Conservation (phyloP, 768 basidiomycete genomes). For the Serendipita sp. region DNA sequence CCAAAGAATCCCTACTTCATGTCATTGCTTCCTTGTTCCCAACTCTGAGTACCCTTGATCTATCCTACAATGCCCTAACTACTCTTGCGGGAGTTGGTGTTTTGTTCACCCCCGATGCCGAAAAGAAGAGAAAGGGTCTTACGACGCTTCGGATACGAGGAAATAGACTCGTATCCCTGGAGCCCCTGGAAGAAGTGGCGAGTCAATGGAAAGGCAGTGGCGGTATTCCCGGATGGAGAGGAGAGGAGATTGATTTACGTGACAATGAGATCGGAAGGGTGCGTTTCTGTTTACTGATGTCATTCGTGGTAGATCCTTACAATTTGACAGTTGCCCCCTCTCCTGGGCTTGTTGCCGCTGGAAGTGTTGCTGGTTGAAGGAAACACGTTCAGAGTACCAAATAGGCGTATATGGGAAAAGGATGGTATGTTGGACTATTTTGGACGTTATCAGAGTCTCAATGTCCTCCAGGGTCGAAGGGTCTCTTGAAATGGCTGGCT, state of each 20-base stretch:
- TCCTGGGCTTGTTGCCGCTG: conserved; percentile 58
- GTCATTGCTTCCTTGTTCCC: conserved; percentile 56
- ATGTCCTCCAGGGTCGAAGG: conserved; percentile 40
- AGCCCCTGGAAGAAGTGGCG: conserved; percentile 46
- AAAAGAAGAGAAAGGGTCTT: conserved; percentile 34
- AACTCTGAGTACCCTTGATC: conserved; percentile 46
- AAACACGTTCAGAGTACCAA: conserved; percentile 71
- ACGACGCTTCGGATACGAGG: conserved; percentile 52
- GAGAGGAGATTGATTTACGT: conserved; percentile 69
- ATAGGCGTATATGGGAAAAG: conserved; percentile 69
- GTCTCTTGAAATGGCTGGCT: conserved; percentile 54
- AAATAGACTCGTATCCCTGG: conserved; percentile 45
- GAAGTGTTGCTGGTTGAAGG: conserved; percentile 77
- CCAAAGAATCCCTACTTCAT: conserved; percentile 41
- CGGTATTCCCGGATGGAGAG: conserved; percentile 48
- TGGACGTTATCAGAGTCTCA: not conserved
- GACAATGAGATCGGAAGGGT: conserved; percentile 58
- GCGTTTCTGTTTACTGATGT: not conserved
- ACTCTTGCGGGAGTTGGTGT: conserved; percentile 17
- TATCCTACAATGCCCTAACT: conserved; percentile 61
- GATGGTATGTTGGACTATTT: conserved; percentile 29
- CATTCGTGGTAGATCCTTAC: not conserved
- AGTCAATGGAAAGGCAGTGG: conserved; percentile 49
- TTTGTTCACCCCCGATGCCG: conserved; percentile 9
- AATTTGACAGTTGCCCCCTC: conserved; percentile 33